A percentile compares a stretch with the other conserved stretches of the same genome.
These are phyloP conservation scores for Shiraia bambusicola DNA, from an alignment of 2,329 filamentous ascomycete genomes.

Conservation along the genomic window DNA sequence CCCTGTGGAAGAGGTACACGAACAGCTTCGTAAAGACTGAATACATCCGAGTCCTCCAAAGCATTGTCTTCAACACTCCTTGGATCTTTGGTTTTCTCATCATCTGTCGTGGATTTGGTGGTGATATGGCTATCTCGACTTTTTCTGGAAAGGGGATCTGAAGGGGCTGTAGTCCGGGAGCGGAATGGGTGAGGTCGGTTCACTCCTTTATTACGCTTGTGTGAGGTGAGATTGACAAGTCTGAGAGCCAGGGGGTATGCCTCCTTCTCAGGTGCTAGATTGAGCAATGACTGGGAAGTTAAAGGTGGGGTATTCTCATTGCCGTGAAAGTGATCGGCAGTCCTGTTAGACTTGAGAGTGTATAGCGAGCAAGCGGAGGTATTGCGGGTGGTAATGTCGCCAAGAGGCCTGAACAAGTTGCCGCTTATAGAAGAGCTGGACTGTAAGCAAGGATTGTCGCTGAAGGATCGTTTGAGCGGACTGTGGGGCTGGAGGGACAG, in stretches of 20 bases:
- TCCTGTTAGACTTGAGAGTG: conserved; percentile 27
- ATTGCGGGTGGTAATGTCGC: conserved; percentile 34
- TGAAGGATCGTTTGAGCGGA: conserved; percentile 47
- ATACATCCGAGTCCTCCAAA: conserved; percentile 23
- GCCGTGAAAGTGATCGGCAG: conserved; percentile 25
- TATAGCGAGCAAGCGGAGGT: conserved; percentile 41
- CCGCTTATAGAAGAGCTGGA: conserved; percentile 38
- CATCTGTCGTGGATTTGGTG: conserved; percentile 6
- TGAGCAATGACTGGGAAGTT: conserved; percentile 37
- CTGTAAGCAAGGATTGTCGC: conserved; percentile 42
- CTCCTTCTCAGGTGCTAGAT: conserved; percentile 30
- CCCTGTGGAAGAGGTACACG: conserved; percentile 31
- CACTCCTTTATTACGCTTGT: conserved; percentile 24
- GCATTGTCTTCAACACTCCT: conserved; percentile 16
- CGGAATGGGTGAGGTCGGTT: conserved; percentile 21
- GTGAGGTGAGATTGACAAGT: conserved; percentile 15
- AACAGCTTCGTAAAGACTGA: conserved; percentile 36
- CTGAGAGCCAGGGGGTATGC: conserved; percentile 3
- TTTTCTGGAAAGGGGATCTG: conserved; percentile 15
- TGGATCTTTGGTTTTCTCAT: conserved; percentile 11
- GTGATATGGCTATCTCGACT: conserved; percentile 5
- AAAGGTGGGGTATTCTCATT: conserved; percentile 39
- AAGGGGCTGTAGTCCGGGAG: conserved; percentile 10
- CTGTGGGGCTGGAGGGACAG: conserved; percentile 43
- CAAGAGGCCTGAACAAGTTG: conserved; percentile 24